phyloP scores from a whole-genome alignment of 768 basidiomycete species.

The Cystofilobasidium ferigula region DNA sequence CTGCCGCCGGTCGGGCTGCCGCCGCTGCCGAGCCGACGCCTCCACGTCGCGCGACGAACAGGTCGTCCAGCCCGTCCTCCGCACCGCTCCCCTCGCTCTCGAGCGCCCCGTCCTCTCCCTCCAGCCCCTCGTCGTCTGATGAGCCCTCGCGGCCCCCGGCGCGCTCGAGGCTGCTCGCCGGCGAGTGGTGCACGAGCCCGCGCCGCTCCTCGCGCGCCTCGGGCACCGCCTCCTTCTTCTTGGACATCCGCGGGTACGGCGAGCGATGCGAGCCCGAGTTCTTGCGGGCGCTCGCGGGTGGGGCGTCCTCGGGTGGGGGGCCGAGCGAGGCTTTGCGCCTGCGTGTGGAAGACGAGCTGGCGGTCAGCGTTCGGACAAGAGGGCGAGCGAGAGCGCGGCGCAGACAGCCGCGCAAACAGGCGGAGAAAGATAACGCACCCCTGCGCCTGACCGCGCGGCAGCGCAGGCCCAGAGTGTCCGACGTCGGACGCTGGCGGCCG shows the following conservation, averaged over 20 bases:
- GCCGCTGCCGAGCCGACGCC: too few species aligned
- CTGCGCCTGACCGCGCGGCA: not conserved
- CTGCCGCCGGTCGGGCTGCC: too few species aligned
- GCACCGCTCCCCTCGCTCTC: too few species aligned
- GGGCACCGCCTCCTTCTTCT: slow-evolving; percentile 11
- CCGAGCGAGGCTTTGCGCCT: not conserved
- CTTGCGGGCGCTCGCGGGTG: not conserved
- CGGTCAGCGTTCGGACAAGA: too few species aligned
- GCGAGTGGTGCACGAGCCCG: too few species aligned
- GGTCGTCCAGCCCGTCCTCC: too few species aligned
- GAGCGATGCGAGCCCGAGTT: not conserved
- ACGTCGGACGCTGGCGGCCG: not conserved
- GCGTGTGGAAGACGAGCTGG: not conserved
- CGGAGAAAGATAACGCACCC: not conserved
- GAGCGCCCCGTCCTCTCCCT: too few species aligned
- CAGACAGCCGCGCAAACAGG: not conserved
- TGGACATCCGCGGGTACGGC: slow-evolving; percentile 15
- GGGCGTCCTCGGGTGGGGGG: too few species aligned
- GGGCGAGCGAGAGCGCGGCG: not conserved
- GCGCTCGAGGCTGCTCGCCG: too few species aligned
- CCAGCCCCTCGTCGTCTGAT: too few species aligned
- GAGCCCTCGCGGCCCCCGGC: too few species aligned
- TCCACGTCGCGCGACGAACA: too few species aligned
- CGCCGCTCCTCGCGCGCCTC: slow-evolving; percentile 8
- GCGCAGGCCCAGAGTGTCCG: not conserved